Base-by-base conservation (phyloP, 2,329 filamentous ascomycete genomes). In the Aspergillus sergii region DNA sequence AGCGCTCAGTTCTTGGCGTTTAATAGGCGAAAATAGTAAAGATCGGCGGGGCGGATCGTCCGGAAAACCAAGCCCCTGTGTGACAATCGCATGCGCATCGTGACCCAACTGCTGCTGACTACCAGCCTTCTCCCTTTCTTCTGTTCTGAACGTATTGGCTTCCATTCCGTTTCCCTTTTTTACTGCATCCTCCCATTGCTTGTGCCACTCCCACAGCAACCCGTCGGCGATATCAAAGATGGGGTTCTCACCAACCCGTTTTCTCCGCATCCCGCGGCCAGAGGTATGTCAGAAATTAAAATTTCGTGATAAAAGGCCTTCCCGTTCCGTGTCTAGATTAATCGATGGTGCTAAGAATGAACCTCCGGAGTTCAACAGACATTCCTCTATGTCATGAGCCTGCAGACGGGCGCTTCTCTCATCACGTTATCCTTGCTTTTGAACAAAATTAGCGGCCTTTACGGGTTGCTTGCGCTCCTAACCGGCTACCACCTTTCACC, bases 401-500 rank as follows among this genome's bases (percentile, higher is more conserved):
- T 97, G 60, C 91, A 92, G 72, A 94, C 92, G 39, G 94, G 92
- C 69, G 90, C 92, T 54, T 92, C 95, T 71, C 86, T 97, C 72
- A 93, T 97, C 72, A 89, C 91, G 5, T 84, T 95, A 65, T 89
- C 91, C 12, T 87, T 96, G 67, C 85, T 96, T 60, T 89, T 97
- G 81, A 97, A 97, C 85, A 97, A 97, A 79, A 87, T 94, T 69
- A 94, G 92, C 57, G 94, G 93, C 62, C 84, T 97, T 69, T 97
- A 96, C 79, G 94, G 94, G 68, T 85, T 97, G 50, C 89, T 97
- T 69, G 93, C 94, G 63, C 86, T 97, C 69, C 83, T 97, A 68
- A 96, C 94, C 28, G 94, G 94, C 75, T 93, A 92, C 78, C 84
- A 90, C 70, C 88, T 97, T 66, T 94, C 92, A 59, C 84, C 89